Evolutionary conservation across 2,329 filamentous ascomycete species (phyloP), one percentile per base, ranked within the genome.

Genomic region (Penicillium fuscoglaucum): DNA sequence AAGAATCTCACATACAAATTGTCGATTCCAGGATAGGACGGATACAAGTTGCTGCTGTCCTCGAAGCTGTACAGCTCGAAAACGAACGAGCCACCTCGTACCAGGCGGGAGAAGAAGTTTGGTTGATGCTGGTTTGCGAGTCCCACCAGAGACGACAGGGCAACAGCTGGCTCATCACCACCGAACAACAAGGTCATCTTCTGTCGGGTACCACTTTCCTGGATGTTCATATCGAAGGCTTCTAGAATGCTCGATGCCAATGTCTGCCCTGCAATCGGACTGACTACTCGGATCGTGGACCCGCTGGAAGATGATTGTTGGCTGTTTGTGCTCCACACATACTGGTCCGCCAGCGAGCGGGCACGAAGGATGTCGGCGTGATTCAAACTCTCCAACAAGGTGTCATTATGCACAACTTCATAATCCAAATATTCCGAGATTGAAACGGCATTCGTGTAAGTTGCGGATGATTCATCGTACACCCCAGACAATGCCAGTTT

Each of bases 341-440:
- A 80, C 60, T 80, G 72, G 58, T 82, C 78, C 3, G 84, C 82
- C 41, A 82, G 74, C 60, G 69, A 75, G 17, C 78, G 78, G n/a
- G 71, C 76, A 58, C 56, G 70, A 7, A 64, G 56, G 26, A 78
- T 59, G 19, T 79, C 72, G 9, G 68, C 65, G 5, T 61, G 29
- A 28, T 64, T 66, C 19, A 80, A 31, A 15, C 61, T 63, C 31
- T 70, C 52, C 19, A 72, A 67, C 24, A 79, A 71, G 6, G 74
- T 79, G 10, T 66, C 65, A 63, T 87, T 84, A 70, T 87, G 83
- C 19, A 74, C 65, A 51, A 78, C 78, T 40, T 79, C 75, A 68
- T 86, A 86, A 33, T 79, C 77, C 45, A 87, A 70, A 63, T 82
- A 85, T 59, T 87, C 83, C 54, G 79, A 83, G 59, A 87, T 82